Evolutionary conservation across 2,329 filamentous ascomycete genomes (phyloP), one percentile per base, ranked within the genome.

Genomic region (Samsoniella hepiali): DNA sequence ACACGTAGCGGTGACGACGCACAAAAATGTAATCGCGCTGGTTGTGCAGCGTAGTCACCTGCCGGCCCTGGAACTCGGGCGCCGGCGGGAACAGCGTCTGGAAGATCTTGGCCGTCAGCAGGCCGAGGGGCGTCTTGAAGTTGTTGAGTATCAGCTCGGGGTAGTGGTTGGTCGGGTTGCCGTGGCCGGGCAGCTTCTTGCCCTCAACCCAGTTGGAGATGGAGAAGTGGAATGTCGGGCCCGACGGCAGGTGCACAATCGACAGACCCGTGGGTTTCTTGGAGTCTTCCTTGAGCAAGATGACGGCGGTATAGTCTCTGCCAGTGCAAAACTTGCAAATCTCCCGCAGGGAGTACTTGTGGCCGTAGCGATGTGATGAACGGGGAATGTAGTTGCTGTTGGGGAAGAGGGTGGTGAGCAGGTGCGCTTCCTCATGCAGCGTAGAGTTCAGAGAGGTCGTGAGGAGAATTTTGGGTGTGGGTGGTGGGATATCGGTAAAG

Each of bases 21-120:
- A 98, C 84, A 75, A 99, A 99, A 69, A 98, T 95, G 76, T 94
- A 98, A 76, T 98, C 94, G 67, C 94, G 89, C 79, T 97, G 93
- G 70, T 97, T 97, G 76, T 97, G 93, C 59, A 97, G 78, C 1
- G 94, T 97, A 9, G 97, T 87, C 1, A 97, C 93, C 72, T 97
- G 93, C 31, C 94, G 82, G 5, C 94, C 94, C 68, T 90, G 83
- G 6, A 98, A 81, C 70, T 98, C 91, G 0, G 95, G 94, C 50
- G 87, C 85, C 0, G 88, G 85, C 0, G 94, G 95, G 76, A 79
- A 78, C 54, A 79, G 67, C 11, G 74, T 76, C 67, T 74, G 72
- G 79, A 99, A 95, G 1, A 97, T 80, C 71, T 92, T 88, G 9
- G 93, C 94, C 0, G 93, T 92, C 45, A 98, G 80, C 10, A 97